Evolutionary conservation across 108 stramenopile species (phyloP), one percentile per base, ranked within the genome.

Genomic region (Cyclotella choctawhatcheeana): DNA sequence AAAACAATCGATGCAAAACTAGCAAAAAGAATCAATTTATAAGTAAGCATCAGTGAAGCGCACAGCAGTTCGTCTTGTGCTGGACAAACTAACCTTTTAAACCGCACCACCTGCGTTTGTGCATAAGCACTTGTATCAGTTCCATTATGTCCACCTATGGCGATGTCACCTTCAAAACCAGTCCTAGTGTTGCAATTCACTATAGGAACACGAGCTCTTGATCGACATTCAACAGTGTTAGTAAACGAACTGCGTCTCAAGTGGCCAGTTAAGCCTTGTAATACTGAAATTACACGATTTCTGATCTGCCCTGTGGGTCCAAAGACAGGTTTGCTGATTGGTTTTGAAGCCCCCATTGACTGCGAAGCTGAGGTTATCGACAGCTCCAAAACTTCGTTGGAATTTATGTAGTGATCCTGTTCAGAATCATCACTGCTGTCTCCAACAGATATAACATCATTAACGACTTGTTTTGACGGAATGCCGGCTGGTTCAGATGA

Each of bases 131-230:
- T 87, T 2, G 93, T 94, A 71, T 94, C 93, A 5, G 85, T 69
- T 25, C 90, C 90, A 76, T 89, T 90, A 66, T 88, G 88, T 1
- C 93, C 93, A 18, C 90, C 93, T 33, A 94, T 79, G 7, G 87
- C 88, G 64, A 94, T 84, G 60, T 94, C 93, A 27, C 84, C 84
- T 76, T 94, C 93, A 62, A 88, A 88, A 2, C 93, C 93, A 21
- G 79, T 79, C 8, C 70, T 48, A 2, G 89, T 86, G 34, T 58
- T 66, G 74, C 89, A 86, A 40, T 88, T 88, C 17, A 94, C 73
- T 51, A 94, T 94, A n/a, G 93, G 89, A 50, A 94, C 93, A 29
- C 82, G 61, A 16, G 86, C 86, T 54, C 69, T 67, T 44, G 76
- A 81, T 20, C 87, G 69, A 66, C 74, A 82, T 69, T 76, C 81